A percentile compares a stretch with the other conserved stretches of the same genome.
phyloP scores from a whole-genome alignment of 208 protist genomes.

The Vickermania spadyakhi region DNA sequence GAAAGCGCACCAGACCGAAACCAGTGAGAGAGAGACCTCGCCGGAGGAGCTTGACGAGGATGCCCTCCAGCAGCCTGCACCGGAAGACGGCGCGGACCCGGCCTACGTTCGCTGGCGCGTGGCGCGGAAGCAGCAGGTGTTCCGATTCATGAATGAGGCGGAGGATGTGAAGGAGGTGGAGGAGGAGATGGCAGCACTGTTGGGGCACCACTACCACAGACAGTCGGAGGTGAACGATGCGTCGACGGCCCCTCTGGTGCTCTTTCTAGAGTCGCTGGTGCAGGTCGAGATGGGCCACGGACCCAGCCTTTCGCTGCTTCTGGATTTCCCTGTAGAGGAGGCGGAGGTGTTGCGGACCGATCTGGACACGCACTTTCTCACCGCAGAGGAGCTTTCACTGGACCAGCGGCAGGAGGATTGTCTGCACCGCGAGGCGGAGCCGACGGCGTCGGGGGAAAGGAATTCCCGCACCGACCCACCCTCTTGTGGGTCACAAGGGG shows the following conservation, averaged over 20 bases:
- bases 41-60: neutral
- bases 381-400: neutral
- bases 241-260: conserved; percentile 17
- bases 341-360: neutral
- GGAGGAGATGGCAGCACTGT: no score
- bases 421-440: no score
- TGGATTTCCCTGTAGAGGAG: neutral
- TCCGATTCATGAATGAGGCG: neutral
- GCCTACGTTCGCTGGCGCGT: neutral
- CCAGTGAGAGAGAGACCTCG: neutral
- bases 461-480: no score
- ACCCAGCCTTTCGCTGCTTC: neutral
- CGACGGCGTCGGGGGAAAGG: no score
- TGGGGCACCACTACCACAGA: no score
- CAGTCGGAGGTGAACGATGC: neutral
- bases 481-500: no score
- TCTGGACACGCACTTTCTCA: neutral
- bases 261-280: conserved; percentile 39
- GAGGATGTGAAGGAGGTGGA: neutral
- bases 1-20: neutral
- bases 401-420: neutral
- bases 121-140: neutral
- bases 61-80: neutral
- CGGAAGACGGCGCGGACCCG: neutral
- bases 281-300: conserved; percentile 40